Conservation (phyloP, 805 yeast genomes). For the Wickerhamiella shivajii region DNA sequence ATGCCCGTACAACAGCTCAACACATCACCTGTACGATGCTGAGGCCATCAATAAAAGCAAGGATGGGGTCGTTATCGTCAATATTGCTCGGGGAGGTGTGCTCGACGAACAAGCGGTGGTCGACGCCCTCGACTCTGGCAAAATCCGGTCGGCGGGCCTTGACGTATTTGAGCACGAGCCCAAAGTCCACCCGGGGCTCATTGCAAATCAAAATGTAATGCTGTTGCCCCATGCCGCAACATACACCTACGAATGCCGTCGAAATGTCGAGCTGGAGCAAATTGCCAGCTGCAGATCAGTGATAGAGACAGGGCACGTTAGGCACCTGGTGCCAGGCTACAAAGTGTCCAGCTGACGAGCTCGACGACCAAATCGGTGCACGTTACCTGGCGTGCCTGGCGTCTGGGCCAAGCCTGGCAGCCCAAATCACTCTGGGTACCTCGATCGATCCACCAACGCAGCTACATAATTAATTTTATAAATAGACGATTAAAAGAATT, state of each 20-base stretch:
- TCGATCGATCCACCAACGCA: too few species aligned
- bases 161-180: constrained; percentile 61
- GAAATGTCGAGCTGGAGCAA: constrained; percentile 60
- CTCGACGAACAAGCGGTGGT: constrained; percentile 43
- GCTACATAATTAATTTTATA: too few species aligned
- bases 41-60: constrained; percentile 55
- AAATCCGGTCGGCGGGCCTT: constrained; percentile 41
- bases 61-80: constrained; percentile 60
- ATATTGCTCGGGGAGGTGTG: constrained; percentile 83
- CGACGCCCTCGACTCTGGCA: constrained; percentile 37
- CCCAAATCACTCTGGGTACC: too few species aligned
- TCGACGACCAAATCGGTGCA: too few species aligned
- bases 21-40: constrained; percentile 54
- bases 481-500: too few species aligned
- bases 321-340: too few species aligned
- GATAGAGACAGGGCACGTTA: constrained; percentile 48
- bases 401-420: too few species aligned
- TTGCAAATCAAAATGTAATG: constrained; percentile 36
- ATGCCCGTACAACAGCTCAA: constrained; percentile 59
- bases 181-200: constrained; percentile 38
- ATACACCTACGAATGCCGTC: constrained; percentile 54
- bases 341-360: too few species aligned
- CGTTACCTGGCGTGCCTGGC: too few species aligned
- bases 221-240: constrained; percentile 88
- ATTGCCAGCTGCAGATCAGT: constrained; percentile 44